Conservation (phyloP, 163 green algal genomes). For the Volvox carteri region DNA sequence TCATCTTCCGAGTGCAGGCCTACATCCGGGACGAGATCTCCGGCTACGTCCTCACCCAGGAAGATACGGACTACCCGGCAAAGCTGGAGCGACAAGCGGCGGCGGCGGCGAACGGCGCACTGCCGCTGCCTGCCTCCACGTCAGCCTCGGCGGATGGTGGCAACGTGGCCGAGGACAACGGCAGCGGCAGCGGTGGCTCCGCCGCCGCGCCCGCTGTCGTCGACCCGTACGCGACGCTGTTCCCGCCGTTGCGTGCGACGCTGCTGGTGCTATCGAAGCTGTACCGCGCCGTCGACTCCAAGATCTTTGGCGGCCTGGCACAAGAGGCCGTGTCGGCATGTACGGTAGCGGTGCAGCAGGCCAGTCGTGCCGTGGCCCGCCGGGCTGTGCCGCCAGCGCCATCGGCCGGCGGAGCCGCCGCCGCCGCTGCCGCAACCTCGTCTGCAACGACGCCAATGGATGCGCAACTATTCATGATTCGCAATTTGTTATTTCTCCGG, state of each 20-base stretch:
- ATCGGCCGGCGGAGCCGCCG: neutral
- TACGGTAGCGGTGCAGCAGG: constrained; percentile 83
- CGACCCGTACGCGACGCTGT: constrained; percentile 73
- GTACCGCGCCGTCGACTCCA: constrained; percentile 88
- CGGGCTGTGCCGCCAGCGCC: neutral
- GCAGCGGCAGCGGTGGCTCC: neutral
- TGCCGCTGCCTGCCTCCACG: neutral
- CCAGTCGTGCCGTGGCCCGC: constrained; percentile 43
- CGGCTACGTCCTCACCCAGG: constrained; percentile 71
- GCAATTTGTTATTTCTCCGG: constrained; percentile 94
- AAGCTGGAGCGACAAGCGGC: constrained; percentile 71
- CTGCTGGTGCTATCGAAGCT: constrained; percentile 92
- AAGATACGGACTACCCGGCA: constrained; percentile 90
- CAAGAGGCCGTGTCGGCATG: constrained; percentile 91
- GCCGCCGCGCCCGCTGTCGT: neutral
- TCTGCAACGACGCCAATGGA: constrained; percentile 79
- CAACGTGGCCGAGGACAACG: neutral
- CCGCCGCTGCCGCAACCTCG: too few species aligned
- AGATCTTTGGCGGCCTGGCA: constrained; percentile 92
- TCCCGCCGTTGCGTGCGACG: constrained; percentile 87
- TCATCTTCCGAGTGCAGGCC: constrained; percentile 84
- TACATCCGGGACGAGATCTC: constrained; percentile 90
- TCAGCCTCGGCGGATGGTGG: neutral
- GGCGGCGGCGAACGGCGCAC: constrained; percentile 30
- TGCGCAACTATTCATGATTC: constrained; percentile 95